Conservation (phyloP, 495 filamentous ascomycete genomes). For the Aspergillus sclerotioniger region DNA sequence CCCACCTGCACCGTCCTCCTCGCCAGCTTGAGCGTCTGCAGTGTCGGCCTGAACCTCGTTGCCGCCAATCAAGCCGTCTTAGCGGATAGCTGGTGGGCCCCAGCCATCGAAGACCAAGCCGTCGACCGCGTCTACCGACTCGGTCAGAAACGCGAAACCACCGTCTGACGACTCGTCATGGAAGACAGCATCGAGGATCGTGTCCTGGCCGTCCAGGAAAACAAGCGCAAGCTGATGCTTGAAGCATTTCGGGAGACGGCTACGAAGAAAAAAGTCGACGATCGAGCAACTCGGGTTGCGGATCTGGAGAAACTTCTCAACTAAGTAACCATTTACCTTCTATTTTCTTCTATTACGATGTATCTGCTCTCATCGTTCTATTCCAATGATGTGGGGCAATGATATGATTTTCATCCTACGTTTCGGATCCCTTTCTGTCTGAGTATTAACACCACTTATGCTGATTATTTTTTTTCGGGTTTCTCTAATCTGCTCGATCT, state of each 20-base stretch:
- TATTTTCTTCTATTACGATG: too few relatives aligned
- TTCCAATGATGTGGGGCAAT: too few relatives aligned
- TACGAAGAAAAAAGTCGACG: conserved; percentile 44
- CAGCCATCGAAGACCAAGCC: conserved; percentile 91
- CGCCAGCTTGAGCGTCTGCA: conserved; percentile 77
- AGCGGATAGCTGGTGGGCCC: conserved; percentile 88
- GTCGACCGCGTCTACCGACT: conserved; percentile 87
- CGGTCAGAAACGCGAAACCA: conserved; percentile 75
- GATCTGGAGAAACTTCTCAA: conserved; percentile 58
- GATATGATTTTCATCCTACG: too few relatives aligned
- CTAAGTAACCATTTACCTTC: too few relatives aligned
- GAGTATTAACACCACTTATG: too few relatives aligned
- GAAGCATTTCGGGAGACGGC: conserved; percentile 69
- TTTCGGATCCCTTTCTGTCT: too few relatives aligned
- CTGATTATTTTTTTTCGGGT: too few relatives aligned
- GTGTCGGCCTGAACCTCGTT: conserved; percentile 86
- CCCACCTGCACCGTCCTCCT: conserved; percentile 75
- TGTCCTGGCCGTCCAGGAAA: conserved; percentile 75
- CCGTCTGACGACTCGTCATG: conserved; percentile 80
- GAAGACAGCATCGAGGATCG: conserved; percentile 83
- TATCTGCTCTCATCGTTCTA: too few relatives aligned
- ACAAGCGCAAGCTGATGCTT: conserved; percentile 76
- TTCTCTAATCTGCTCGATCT: too few relatives aligned
- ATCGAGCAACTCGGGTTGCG: conserved; percentile 50
- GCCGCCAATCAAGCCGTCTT: conserved; percentile 86